Evolutionary conservation across 1,284 basidiomycete genomes (phyloP), one percentile per base, ranked within the genome.

Genomic region (Sparassis latifolia): DNA sequence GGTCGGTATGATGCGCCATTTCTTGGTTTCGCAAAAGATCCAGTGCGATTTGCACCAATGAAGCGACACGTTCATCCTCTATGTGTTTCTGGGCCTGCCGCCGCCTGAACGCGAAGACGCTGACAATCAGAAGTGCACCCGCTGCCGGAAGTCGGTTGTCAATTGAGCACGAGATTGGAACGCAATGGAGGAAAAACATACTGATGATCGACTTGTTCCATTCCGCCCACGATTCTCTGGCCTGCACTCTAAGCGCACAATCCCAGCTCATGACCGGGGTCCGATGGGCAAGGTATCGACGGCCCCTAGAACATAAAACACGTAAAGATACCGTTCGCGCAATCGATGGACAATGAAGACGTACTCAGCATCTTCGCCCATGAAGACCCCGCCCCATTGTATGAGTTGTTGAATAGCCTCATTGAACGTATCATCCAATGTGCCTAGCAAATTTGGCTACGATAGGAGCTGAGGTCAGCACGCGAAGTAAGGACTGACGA

Each of bases 21-120:
- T 96, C 92, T 71, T 92, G 91, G 63, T 91, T 89, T 60, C 88
- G 88, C 54, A 97, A 76, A 10, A 83, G 82, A 55, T 89, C 85
- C 32, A 96, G 78, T 3, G 87, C 87, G 51, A 88, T 79, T 62
- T 86, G 82, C 20, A 92, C 91, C 43, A 96, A 75, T 61, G 83
- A 81, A 49, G 83, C 79, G 42, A 91, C 84, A 55, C 84, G 86
- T 58, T 77, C 78, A 55, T 75, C 77, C 66, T 94, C 89, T n/a
- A 75, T 69, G 58, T 72, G 73, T 53, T 75, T 77, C 56, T 73
- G 76, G 47, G 77, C 72, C 54, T 79, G 70, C 45, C 73, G 71
- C 45, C 69, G 62, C 47, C 67, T 66, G 28, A 62, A 50, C 41
- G 52, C 44, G 47, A 62, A 40, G 55, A 63, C 35, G 52, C 66